A percentile compares a stretch with the other conserved stretches of the same genome.
phyloP scores from a whole-genome alignment of 768 basidiomycete species.

The Ramaria sp. region DNA sequence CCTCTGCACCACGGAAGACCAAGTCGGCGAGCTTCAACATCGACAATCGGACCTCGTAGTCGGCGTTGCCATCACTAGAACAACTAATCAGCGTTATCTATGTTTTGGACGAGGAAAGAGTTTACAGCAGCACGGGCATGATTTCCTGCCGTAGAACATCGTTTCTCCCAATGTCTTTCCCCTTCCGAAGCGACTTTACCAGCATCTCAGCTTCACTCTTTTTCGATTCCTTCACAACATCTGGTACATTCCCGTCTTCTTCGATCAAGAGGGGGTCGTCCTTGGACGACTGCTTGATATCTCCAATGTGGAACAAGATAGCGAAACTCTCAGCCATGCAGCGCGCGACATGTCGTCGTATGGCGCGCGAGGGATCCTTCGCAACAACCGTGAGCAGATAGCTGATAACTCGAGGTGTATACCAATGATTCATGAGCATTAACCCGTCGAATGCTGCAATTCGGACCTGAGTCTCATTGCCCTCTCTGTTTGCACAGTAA shows the following conservation, averaged over 20 bases:
- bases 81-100: background rate
- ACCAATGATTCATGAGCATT: constrained; percentile 77
- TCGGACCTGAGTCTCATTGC: constrained; percentile 87
- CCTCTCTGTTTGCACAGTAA: constrained; percentile 51
- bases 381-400: constrained; percentile 84
- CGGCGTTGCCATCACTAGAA: constrained; percentile 57
- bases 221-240: constrained; percentile 54
- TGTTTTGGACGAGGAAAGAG: constrained; percentile 5
- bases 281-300: constrained; percentile 68
- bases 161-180: constrained; percentile 75
- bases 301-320: constrained; percentile 79
- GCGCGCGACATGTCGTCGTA: constrained; percentile 82
- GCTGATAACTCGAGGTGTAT: constrained; percentile 70
- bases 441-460: constrained; percentile 91
- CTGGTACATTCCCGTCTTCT: constrained; percentile 68
- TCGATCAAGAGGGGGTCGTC: constrained; percentile 79
- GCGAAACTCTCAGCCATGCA: constrained; percentile 81
- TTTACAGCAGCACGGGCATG: constrained; percentile 75
- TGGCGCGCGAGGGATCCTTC: constrained; percentile 69
- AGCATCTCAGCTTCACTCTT: constrained; percentile 76
- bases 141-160: constrained; percentile 69
- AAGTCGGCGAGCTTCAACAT: constrained; percentile 87
- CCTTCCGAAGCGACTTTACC: constrained; percentile 82
- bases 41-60: constrained; percentile 86
- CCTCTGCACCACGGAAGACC: constrained; percentile 71